Conservation (phyloP, 345 rosid species). For the Eucalyptus pauciflora region DNA sequence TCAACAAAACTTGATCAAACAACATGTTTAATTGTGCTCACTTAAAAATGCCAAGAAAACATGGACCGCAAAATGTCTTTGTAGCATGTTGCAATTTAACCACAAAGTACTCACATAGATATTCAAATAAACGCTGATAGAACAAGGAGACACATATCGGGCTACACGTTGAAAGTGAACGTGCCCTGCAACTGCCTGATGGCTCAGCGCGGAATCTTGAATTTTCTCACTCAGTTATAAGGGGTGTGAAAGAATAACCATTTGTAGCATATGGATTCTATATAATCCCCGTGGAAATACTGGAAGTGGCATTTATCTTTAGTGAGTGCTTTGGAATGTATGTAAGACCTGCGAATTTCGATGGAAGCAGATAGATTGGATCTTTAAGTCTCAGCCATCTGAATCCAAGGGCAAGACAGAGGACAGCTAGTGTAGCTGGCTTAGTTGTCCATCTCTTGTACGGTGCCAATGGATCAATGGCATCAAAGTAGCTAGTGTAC, state of each 20-base stretch:
- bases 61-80: no score
- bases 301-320: conserved; percentile 90
- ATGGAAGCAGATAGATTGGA: neutral
- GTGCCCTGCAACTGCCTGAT: neutral
- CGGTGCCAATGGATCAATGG: no score
- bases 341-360: conserved; percentile 50
- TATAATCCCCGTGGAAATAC: conserved; percentile 65
- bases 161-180: neutral
- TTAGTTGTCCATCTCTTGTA: no score
- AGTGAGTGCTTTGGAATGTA: conserved; percentile 81
- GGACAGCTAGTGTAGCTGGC: no score
- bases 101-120: no score
- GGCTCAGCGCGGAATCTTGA: neutral
- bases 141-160: neutral
- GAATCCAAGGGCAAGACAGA: neutral
- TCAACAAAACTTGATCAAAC: no score
- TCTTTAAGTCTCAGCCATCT: neutral
- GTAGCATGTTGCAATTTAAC: no score
- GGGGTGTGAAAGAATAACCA: neutral
- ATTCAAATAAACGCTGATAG: no score
- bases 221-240: neutral
- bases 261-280: conserved; percentile 3
- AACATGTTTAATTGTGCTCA: no score
- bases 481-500: no score
- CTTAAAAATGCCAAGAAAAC: no score